Conservation (phyloP, 805 yeast species). For the Sugiyamaella americana region DNA sequence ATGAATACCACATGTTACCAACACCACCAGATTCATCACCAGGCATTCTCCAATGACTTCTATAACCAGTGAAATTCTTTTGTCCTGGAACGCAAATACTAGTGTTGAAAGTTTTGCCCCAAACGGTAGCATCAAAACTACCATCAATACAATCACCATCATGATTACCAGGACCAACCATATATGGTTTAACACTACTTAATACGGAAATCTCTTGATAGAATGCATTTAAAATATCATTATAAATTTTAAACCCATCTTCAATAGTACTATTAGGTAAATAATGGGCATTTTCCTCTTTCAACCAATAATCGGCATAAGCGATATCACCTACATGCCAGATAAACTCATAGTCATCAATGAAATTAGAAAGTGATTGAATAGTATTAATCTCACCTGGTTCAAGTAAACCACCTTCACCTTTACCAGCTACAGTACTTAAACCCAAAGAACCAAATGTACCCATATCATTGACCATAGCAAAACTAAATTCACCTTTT, state of each 20-base stretch:
- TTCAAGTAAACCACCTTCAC: slow-evolving; percentile 15
- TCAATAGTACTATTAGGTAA: slow-evolving; percentile 15
- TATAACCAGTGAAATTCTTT: slow-evolving; percentile 26
- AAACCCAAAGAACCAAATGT: slow-evolving; percentile 18
- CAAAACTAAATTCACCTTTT: slow-evolving; percentile 13
- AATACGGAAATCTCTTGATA: slow-evolving; percentile 14
- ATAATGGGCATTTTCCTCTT: slow-evolving; percentile 18
- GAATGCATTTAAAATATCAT: slow-evolving; percentile 15
- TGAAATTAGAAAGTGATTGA: slow-evolving; percentile 11
- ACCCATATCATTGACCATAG: slow-evolving; percentile 19
- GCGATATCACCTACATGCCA: slow-evolving; percentile 28
- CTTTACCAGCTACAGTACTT: slow-evolving; percentile 10
- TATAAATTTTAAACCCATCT: slow-evolving; percentile 12
- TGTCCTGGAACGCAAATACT: slow-evolving; percentile 21
- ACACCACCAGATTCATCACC: slow-evolving; percentile 23
- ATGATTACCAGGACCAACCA: slow-evolving; percentile 25
- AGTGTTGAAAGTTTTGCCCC: slow-evolving; percentile 10
- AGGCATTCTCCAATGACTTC: slow-evolving; percentile 26
- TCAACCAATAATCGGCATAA: slow-evolving; percentile 27
- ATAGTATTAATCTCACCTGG: slow-evolving; percentile 21
- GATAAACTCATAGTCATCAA: slow-evolving; percentile 13
- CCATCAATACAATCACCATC: slow-evolving; percentile 21
- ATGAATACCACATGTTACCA: slow-evolving; percentile 27
- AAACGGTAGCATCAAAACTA: slow-evolving; percentile 3
- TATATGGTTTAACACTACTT: slow-evolving; percentile 14